Base-by-base conservation (phyloP, 306 rosid species). In the Mucuna pruriens region DNA sequence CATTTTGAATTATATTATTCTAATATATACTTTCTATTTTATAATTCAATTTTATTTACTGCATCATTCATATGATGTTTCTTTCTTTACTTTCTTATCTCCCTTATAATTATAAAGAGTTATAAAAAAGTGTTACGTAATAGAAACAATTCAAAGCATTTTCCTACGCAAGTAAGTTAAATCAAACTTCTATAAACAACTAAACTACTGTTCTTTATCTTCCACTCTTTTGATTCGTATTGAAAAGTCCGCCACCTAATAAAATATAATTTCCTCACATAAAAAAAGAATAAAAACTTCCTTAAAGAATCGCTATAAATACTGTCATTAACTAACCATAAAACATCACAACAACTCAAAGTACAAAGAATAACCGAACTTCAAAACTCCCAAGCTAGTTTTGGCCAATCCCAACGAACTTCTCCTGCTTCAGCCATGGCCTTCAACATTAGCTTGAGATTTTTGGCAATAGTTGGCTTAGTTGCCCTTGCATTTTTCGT, bases 401-500 rank as follows among this genome's bases (percentile, higher is more conserved):
- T 85, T 58, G 67, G 82, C 65, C 76, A 49, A 6, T 46, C 20
- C 73, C 67, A 48, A 39, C 33, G 5, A 63, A 15, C 60, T 19
- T 52, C 20, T 15, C 29, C 31, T 45, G 2, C 66, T 65, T 42
- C 22, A 38, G 25, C 42, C 65, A 88, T 90, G 92, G 91, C 91
- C 84, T 22, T 86, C 15, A 87, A 84, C 52, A 68, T 74, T 76
- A 66, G 87, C 86, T 84, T 85, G 40, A 74, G 16, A 61, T 65
- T 74, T 79, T 80, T 92, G 39, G 78, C 75, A 12, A 38, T 84
- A 49, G 26, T 82, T 29, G 74, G 52, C 54, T 52, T 84, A 49
- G 26, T 82, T 29, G 74, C 58, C 54, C 58, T 92, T 72, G 80
- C 87, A 5, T 71, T 87, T 70, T 82, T 84, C 44, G 17, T 85